Conservation (phyloP, 2,329 filamentous ascomycete genomes). For the Conoideocrella luteorostrata region DNA sequence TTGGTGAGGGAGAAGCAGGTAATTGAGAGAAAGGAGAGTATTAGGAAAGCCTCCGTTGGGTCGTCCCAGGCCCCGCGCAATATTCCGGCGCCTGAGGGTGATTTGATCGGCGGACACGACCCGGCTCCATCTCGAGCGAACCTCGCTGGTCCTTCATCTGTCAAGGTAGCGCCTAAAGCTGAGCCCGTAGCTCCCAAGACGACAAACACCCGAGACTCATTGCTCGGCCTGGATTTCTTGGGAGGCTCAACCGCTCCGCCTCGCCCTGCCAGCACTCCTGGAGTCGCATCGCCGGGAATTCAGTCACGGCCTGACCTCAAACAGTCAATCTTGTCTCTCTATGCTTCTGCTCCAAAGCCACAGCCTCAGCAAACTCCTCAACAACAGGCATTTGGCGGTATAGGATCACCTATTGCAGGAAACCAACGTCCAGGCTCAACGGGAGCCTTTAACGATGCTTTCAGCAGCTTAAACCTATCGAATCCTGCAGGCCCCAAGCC, state of each 20-base stretch:
- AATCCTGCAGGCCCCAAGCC: constrained; percentile 36
- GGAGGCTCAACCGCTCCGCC: constrained; percentile 67
- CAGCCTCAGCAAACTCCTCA: constrained; percentile 44
- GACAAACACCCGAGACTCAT: constrained; percentile 75
- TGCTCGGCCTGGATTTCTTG: constrained; percentile 90
- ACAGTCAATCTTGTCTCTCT: constrained; percentile 93
- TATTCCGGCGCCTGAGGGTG: constrained; percentile 48
- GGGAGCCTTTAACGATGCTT: constrained; percentile 74
- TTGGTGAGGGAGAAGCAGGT: constrained; percentile 61
- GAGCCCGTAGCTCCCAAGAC: constrained; percentile 60
- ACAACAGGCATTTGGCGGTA: constrained; percentile 53
- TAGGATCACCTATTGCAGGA: constrained; percentile 50
- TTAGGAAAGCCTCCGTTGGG: constrained; percentile 53
- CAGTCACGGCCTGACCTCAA: constrained; percentile 89
- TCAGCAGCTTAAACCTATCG: constrained; percentile 40
- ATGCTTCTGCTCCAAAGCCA: constrained; percentile 77
- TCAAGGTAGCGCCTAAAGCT: constrained; percentile 53
- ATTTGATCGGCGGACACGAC: constrained; percentile 78
- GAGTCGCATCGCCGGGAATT: constrained; percentile 50
- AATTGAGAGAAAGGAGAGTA: constrained; percentile 52
- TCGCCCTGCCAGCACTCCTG: constrained; percentile 74
- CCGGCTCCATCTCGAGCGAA: constrained; percentile 63
- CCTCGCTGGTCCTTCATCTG: constrained; percentile 61
- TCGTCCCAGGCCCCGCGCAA: constrained; percentile 29
- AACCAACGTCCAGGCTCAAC: constrained; percentile 43